These are phyloP conservation scores for Arachis stenosperma DNA, from an alignment of 306 rosid genomes.

Conservation along the genomic window DNA sequence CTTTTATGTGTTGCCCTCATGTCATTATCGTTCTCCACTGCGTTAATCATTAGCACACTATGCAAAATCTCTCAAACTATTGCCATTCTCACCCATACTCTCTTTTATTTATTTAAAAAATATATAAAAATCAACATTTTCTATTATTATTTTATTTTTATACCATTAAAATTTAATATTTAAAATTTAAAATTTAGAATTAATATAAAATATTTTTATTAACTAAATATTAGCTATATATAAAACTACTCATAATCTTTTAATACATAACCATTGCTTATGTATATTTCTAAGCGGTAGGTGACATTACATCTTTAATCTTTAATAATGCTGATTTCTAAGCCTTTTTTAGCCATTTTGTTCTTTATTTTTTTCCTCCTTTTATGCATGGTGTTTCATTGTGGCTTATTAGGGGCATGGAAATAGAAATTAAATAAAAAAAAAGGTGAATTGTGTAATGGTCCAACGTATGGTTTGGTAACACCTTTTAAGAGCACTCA, in stretches of 20 bases:
- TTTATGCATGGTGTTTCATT: slow-evolving; percentile 12
- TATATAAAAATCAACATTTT: too few species aligned
- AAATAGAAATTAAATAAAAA: slow-evolving; percentile 1
- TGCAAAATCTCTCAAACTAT: not conserved
- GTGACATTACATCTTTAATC: slow-evolving; percentile 24
- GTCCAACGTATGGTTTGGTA: slow-evolving; percentile 25
- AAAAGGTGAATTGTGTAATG: slow-evolving; percentile 12
- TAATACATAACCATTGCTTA: not conserved
- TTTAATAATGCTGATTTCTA: slow-evolving; percentile 26
- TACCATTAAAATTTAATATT: too few species aligned
- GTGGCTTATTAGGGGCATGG: slow-evolving; percentile 19
- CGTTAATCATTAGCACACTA: slow-evolving; percentile 29
- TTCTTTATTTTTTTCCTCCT: not conserved
- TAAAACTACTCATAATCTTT: too few species aligned
- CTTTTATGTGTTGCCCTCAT: slow-evolving; percentile 21
- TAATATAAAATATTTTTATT: too few species aligned
- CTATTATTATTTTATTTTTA: too few species aligned
- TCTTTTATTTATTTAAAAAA: too few species aligned
- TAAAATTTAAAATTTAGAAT: too few species aligned
- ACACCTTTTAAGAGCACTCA: slow-evolving; percentile 42
- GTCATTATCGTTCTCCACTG: slow-evolving; percentile 1
- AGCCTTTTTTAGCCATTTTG: not conserved
- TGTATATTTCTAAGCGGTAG: slow-evolving; percentile 1
- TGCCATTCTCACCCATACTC: not conserved
- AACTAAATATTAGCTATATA: too few species aligned